These are phyloP conservation scores for Pichia sp. DNA, from an alignment of 1,139 yeast species.

Conservation along the genomic window DNA sequence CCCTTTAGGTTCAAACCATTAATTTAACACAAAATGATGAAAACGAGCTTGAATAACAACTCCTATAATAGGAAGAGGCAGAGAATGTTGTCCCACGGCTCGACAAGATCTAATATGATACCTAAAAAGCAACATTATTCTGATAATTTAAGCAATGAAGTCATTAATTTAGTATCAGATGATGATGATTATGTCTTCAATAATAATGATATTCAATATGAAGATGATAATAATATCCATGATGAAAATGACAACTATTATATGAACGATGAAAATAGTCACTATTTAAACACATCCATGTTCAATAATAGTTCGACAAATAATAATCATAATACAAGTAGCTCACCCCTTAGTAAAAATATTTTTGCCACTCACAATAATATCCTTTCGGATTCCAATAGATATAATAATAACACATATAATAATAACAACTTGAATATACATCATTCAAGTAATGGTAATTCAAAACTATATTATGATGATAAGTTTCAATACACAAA, in stretches of 20 bases:
- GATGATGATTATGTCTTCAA: constrained; percentile 32
- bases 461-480: background rate
- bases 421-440: background rate
- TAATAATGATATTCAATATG: background rate
- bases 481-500: background rate
- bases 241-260: background rate
- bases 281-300: background rate
- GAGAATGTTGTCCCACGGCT: constrained; percentile 11
- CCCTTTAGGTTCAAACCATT: background rate
- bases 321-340: background rate
- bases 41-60: constrained; percentile 3
- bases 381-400: background rate
- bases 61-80: constrained; percentile 13
- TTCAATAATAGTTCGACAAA: background rate
- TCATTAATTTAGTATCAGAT: constrained; percentile 35
- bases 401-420: background rate
- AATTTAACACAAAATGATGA: constrained; percentile 7
- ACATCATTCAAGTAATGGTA: background rate
- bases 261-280: background rate
- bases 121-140: constrained; percentile 11
- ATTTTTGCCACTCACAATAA: background rate
- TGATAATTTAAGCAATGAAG: constrained; percentile 16
- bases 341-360: background rate
- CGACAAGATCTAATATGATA: constrained; percentile 6
- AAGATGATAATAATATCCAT: background rate